These are phyloP conservation scores for Sugiyamaella boreocaroliniensis DNA, from an alignment of 805 yeast genomes.

Conservation along the genomic window DNA sequence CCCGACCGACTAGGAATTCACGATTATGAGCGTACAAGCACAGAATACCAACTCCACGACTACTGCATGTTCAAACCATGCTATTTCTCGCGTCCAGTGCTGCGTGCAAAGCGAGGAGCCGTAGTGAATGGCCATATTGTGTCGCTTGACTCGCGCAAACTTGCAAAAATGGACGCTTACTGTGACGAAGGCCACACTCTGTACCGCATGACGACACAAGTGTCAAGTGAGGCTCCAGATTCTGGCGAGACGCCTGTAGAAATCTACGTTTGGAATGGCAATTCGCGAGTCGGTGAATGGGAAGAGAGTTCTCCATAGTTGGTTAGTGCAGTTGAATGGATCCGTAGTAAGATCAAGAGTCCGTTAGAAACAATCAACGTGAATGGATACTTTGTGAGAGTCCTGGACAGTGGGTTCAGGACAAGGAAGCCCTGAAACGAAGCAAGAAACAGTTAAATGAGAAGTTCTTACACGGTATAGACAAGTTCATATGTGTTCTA, in stretches of 20 bases:
- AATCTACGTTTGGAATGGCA: constrained; percentile 15
- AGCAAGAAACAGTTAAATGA: no score
- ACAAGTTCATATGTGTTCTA: no score
- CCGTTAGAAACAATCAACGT: no score
- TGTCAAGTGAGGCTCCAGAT: not conserved
- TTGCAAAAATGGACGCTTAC: constrained; percentile 5
- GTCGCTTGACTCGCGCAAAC: not conserved
- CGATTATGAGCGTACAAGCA: not conserved
- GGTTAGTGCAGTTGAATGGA: no score
- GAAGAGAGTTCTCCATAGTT: not conserved
- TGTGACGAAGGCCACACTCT: constrained; percentile 13
- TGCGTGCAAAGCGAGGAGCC: not conserved
- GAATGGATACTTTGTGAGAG: no score
- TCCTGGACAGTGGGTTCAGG: no score
- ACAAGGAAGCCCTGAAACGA: no score
- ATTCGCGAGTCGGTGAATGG: constrained; percentile 13
- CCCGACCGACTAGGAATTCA: not conserved
- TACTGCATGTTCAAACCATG: constrained; percentile 2
- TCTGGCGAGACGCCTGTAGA: not conserved
- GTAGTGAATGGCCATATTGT: constrained; percentile 3
- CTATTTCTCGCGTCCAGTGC: constrained; percentile 2
- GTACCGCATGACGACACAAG: constrained; percentile 1
- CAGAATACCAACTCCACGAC: not conserved
- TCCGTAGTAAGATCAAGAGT: no score
- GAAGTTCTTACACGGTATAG: no score